Percentiles rank a stretch among this genome's conserved stretches.
These are phyloP conservation scores for Metschnikowia matae DNA, from an alignment of 805 yeast species.

Conservation along the genomic window DNA sequence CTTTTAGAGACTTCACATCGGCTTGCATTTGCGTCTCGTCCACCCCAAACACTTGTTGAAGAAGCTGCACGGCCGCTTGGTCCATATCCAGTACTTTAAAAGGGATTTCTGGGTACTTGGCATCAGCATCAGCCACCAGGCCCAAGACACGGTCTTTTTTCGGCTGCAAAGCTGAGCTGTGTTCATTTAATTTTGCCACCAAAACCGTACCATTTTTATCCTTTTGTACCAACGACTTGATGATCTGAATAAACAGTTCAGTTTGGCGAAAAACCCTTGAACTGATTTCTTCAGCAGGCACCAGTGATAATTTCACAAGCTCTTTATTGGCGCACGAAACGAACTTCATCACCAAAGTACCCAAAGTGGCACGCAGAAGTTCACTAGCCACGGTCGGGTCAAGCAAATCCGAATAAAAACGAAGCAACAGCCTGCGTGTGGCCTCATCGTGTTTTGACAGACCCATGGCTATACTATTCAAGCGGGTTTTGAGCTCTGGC, in stretches of 20 bases:
- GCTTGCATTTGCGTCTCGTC: slow-evolving; percentile 49
- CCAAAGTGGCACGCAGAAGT: slow-evolving; percentile 30
- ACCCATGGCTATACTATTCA: slow-evolving; percentile 47
- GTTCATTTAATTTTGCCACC: slow-evolving; percentile 42
- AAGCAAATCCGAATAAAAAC: slow-evolving; percentile 59
- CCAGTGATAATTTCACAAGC: slow-evolving; percentile 37
- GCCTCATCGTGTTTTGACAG: slow-evolving; percentile 39
- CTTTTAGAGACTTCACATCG: slow-evolving; percentile 45
- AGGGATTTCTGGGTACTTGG: slow-evolving; percentile 41
- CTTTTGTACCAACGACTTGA: slow-evolving; percentile 33
- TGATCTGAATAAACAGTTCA: slow-evolving; percentile 31
- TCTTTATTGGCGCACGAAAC: slow-evolving; percentile 53
- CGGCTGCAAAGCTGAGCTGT: slow-evolving; percentile 36
- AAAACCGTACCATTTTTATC: slow-evolving; percentile 37
- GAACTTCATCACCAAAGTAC: slow-evolving; percentile 49
- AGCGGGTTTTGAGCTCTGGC: slow-evolving; percentile 34
- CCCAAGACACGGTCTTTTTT: slow-evolving; percentile 4
- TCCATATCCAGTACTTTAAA: slow-evolving; percentile 55
- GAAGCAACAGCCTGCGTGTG: slow-evolving; percentile 54
- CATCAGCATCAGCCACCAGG: slow-evolving; percentile 6
- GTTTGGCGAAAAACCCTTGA: slow-evolving; percentile 36
- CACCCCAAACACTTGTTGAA: slow-evolving; percentile 48
- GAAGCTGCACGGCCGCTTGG: slow-evolving; percentile 35
- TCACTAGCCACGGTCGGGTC: slow-evolving; percentile 42
- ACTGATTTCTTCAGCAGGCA: slow-evolving; percentile 27